These are phyloP conservation scores for Citrus sp. DNA, from an alignment of 345 rosid species.

Conservation along the genomic window DNA sequence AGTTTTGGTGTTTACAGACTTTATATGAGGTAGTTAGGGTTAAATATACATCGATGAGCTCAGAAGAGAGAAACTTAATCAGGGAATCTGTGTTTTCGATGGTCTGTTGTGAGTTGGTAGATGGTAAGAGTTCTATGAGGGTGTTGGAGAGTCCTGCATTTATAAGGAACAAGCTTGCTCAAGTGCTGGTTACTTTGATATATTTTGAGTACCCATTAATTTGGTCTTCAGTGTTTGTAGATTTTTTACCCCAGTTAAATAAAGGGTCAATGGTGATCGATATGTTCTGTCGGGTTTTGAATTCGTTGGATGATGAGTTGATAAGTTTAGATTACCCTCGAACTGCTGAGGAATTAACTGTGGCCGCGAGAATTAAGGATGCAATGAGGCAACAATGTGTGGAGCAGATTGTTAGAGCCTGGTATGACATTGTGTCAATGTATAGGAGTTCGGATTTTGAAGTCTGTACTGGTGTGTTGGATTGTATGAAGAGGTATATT, in stretches of 20 bases:
- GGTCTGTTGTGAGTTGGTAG: conserved; percentile 55
- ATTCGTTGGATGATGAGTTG: conserved; percentile 85
- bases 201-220: conserved; percentile 82
- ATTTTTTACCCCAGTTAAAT: conserved; percentile 57
- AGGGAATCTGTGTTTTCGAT: conserved; percentile 67
- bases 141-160: conserved; percentile 68
- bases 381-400: conserved; percentile 95
- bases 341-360: conserved; percentile 55
- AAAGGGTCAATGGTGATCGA: conserved; percentile 73
- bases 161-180: conserved; percentile 92
- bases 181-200: conserved; percentile 80
- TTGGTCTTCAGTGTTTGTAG: conserved; percentile 82
- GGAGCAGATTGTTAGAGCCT: conserved; percentile 78
- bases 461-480: conserved; percentile 63
- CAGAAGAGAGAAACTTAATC: conserved; percentile 55
- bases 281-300: conserved; percentile 90
- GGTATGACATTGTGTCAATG: conserved; percentile 73
- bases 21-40: conserved; percentile 63
- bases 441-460: conserved; percentile 69
- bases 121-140: conserved; percentile 44
- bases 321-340: conserved; percentile 88
- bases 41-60: conserved; percentile 50
- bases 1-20: conserved; percentile 96
- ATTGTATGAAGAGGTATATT: conserved; percentile 75
- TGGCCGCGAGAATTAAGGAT: conserved; percentile 79